Base-by-base conservation (phyloP, 148 eudicot species). In the Vaccinium darrowii region DNA sequence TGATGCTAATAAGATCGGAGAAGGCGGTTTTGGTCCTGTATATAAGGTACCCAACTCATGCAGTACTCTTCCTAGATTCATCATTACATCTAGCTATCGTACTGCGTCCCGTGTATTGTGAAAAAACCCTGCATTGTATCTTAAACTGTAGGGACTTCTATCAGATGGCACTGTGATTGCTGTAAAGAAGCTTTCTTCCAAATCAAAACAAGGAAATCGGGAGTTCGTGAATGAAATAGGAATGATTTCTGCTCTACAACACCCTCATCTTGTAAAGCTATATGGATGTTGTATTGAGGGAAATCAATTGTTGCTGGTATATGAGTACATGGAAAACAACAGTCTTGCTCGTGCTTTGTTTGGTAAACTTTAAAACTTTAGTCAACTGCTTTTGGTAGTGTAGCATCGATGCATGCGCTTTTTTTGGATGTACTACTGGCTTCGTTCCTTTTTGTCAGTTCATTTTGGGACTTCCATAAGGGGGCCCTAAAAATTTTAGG, bases 21-120 rank as follows among this genome's bases (percentile, higher is more conserved):
- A 90, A 88, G 90, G 90, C 77, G 90, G 90, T 83, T 90, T 88
- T 88, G 90, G 90, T 33, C 69, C 89, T 79, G 92, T 90, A 2
- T 90, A 84, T 82, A 90, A 90, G 91, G 90, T 90, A 82, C 72
- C 9, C 57, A 23, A 79, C 7, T n/a, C 51, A 43, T 10, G 15
- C 19, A 62, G 19, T 78, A 78, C 19, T 60, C 15, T 60, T 12
- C 7, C 0, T 2, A 4, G 39, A 10, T 3, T 23, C 5, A 39
- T 50, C 6, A 58, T 43, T 39, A 71, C 18, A 19, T 63, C 15
- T 18, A 49, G 10, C 27, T 58, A 52, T 72, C 12, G 7, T 72
- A 73, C 14, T 57, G 13, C 43, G 0, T 69, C 36, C 1, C 4
- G 74, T 39, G 43, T 25, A 27, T 74, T 11, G 25, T 56, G 49